A percentile compares a stretch with the other conserved stretches of the same genome.
Evolutionary conservation across 2,329 filamentous ascomycete species (phyloP).

Genomic region (Fusarium fracticaudum): DNA sequence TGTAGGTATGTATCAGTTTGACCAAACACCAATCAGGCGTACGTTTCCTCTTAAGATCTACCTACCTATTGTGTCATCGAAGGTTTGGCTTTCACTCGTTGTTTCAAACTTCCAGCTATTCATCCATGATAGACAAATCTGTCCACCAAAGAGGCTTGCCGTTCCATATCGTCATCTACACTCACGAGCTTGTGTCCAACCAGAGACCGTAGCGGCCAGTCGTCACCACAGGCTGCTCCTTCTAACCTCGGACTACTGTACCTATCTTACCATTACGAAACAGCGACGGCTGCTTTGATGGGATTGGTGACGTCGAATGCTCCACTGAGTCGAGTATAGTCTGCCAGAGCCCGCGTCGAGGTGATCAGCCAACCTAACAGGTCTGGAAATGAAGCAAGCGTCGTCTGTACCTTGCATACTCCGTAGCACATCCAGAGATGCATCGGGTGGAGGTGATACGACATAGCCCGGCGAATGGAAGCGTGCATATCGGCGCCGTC

Average conservation of each 20-base stretch:
- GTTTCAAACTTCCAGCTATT: constrained; percentile 27
- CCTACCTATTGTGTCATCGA: constrained; percentile 10
- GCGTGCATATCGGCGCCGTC: constrained; percentile 42
- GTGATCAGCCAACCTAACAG: constrained; percentile 27
- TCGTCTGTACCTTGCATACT: constrained; percentile 42
- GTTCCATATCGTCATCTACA: constrained; percentile 6
- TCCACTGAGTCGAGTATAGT: constrained; percentile 30
- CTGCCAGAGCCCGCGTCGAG: constrained; percentile 28
- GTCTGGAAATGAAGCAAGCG: constrained; percentile 25
- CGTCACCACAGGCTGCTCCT: constrained; percentile 29
- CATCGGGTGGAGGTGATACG: constrained; percentile 43
- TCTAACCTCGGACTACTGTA: constrained; percentile 10
- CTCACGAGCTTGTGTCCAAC: constrained; percentile 25
- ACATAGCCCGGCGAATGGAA: constrained; percentile 44
- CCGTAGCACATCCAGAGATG: constrained; percentile 29
- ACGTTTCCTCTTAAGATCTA: neutral
- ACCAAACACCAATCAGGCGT: constrained; percentile 1
- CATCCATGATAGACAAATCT: constrained; percentile 16
- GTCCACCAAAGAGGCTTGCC: constrained; percentile 25
- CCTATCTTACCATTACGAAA: constrained; percentile 6
- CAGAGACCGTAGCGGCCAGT: constrained; percentile 21
- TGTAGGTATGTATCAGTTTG: neutral
- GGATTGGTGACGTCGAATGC: constrained; percentile 36
- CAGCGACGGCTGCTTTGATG: constrained; percentile 17
- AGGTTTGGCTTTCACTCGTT: constrained; percentile 18